Evolutionary conservation across 306 rosid genomes (phyloP).

Genomic region (Rosa multiflora): DNA sequence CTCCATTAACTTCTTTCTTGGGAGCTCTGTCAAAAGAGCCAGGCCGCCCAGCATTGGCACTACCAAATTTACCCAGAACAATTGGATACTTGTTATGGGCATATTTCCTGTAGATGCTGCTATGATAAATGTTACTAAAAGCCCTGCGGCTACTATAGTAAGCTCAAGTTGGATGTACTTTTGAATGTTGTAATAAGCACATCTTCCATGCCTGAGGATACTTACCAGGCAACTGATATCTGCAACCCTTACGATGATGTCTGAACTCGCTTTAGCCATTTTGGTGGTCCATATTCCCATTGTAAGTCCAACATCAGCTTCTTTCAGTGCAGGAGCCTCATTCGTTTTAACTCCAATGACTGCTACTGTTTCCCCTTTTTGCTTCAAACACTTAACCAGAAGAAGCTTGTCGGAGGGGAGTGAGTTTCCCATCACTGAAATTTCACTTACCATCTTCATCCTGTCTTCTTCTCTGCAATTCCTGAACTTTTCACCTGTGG

Average conservation of each 20-base stretch:
- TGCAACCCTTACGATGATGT: neutral
- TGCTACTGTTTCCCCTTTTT: constrained; percentile 12
- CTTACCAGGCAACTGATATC: neutral
- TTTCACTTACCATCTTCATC: neutral
- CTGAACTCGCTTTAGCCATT: neutral
- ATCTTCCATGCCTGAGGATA: neutral
- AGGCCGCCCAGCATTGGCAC: constrained; percentile 7
- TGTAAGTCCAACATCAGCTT: constrained; percentile 21
- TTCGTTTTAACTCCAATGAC: neutral
- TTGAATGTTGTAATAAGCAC: constrained; percentile 14
- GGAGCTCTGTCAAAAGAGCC: constrained; percentile 4
- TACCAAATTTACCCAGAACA: constrained; percentile 5
- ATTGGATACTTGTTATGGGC: constrained; percentile 1
- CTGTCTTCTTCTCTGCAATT: neutral
- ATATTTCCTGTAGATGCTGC: neutral
- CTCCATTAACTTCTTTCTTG: constrained; percentile 1
- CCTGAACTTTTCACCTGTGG: neutral
- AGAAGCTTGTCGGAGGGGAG: constrained; percentile 3
- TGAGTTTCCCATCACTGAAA: neutral
- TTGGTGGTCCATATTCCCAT: neutral
- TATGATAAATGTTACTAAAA: neutral
- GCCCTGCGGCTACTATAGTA: neutral
- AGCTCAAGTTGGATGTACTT: constrained; percentile 23
- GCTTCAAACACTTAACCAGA: constrained; percentile 9
- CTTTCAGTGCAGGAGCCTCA: constrained; percentile 8